These are phyloP conservation scores for Scedosporium apiospermum DNA, from an alignment of 2,329 filamentous ascomycete species.

Conservation along the genomic window DNA sequence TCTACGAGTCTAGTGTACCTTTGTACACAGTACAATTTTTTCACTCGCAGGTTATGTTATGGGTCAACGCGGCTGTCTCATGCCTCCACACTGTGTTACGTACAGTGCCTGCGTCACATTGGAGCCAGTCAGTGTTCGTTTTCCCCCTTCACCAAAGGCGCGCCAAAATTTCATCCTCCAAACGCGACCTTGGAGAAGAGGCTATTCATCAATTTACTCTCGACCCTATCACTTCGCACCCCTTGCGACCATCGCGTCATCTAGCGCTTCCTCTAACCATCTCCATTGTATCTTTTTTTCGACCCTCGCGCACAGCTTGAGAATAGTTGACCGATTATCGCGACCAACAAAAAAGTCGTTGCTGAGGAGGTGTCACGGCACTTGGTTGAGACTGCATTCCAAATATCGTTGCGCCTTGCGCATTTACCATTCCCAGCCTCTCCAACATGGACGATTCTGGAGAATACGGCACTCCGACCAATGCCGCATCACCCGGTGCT, in stretches of 20 bases:
- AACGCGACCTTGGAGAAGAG: constrained; percentile 12
- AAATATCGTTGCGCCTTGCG: background rate
- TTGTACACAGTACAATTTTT: too few species aligned
- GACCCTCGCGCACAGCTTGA: background rate
- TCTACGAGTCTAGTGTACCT: too few species aligned
- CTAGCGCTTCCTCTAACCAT: background rate
- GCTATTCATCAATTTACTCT: constrained; percentile 7
- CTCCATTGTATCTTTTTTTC: background rate
- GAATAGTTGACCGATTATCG: too few species aligned
- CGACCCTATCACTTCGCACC: constrained; percentile 4
- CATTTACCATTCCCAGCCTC: constrained; percentile 12
- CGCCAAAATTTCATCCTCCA: constrained; percentile 27
- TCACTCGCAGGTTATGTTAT: too few species aligned
- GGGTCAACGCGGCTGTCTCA: too few species aligned
- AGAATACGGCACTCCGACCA: constrained; percentile 48
- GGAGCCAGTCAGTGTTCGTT: background rate
- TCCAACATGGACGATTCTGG: constrained; percentile 49
- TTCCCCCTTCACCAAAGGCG: constrained; percentile 13
- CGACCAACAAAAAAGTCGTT: too few species aligned
- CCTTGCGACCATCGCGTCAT: background rate
- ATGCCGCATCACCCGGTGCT: constrained; percentile 45
- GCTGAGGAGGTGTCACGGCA: too few species aligned
- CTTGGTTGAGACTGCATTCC: too few species aligned
- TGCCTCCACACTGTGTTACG: background rate
- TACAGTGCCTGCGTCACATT: background rate